These are phyloP conservation scores for Triadica sebifera DNA, from an alignment of 345 rosid species.

Conservation along the genomic window DNA sequence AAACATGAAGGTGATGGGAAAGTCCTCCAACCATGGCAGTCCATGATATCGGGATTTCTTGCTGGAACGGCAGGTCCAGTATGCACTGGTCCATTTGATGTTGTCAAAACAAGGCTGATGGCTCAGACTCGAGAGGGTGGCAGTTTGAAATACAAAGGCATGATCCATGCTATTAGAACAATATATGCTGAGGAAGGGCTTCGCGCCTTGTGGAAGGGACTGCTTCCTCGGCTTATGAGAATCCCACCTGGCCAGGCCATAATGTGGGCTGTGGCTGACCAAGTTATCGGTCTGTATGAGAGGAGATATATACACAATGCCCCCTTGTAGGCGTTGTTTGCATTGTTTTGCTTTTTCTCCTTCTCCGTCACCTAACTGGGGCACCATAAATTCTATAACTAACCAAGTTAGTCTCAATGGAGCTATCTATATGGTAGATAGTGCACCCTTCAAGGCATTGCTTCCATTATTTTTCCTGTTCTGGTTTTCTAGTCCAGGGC, in stretches of 20 bases:
- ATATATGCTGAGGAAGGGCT: slow-evolving; percentile 85
- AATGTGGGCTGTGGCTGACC: slow-evolving; percentile 99
- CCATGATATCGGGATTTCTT: slow-evolving; percentile 93
- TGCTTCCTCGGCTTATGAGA: slow-evolving; percentile 93
- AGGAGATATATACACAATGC: slow-evolving; percentile 50
- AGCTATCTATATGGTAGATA: too few species aligned
- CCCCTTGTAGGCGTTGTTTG: slow-evolving; percentile 40
- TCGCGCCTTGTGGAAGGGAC: slow-evolving; percentile 82
- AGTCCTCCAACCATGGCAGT: slow-evolving; percentile 85
- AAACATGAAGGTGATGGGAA: slow-evolving; percentile 93
- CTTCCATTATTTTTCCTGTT: too few species aligned
- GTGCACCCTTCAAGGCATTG: too few species aligned
- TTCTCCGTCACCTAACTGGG: too few species aligned
- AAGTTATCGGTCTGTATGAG: slow-evolving; percentile 78
- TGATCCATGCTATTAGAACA: slow-evolving; percentile 84
- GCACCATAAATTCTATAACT: too few species aligned
- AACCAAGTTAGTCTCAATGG: too few species aligned
- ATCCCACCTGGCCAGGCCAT: slow-evolving; percentile 98
- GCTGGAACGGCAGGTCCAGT: slow-evolving; percentile 94
- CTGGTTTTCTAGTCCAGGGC: too few species aligned
- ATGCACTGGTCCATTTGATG: slow-evolving; percentile 96
- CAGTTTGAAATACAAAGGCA: slow-evolving; percentile 71
- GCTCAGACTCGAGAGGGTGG: slow-evolving; percentile 71
- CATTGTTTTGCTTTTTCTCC: slow-evolving; percentile 13
- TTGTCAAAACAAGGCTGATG: slow-evolving; percentile 97